Evolutionary conservation across 2,329 filamentous ascomycete genomes (phyloP).

Genomic region (Cercospora beticola): DNA sequence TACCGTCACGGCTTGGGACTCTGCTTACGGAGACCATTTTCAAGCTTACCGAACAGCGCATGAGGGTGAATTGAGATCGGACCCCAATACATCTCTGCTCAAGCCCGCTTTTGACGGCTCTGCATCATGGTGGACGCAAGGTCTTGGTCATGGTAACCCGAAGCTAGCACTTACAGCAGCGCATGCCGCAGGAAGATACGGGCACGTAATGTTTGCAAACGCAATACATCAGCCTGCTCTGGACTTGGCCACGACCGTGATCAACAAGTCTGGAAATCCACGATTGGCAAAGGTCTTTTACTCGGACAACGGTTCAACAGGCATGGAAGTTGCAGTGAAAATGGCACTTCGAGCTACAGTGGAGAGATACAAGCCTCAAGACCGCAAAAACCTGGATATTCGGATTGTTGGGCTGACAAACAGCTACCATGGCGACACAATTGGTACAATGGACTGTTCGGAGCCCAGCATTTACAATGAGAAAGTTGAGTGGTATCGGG

Average conservation of each 20-base stretch:
- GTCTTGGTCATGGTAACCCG: slow-evolving; percentile 76
- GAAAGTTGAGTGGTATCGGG: slow-evolving; percentile 82
- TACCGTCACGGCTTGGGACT: slow-evolving; percentile 74
- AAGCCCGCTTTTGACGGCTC: slow-evolving; percentile 76
- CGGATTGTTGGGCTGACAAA: slow-evolving; percentile 73
- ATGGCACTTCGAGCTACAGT: slow-evolving; percentile 74
- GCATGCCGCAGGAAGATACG: slow-evolving; percentile 78
- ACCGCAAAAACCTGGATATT: slow-evolving; percentile 51
- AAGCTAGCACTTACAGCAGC: slow-evolving; percentile 71
- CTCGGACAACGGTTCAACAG: slow-evolving; percentile 81
- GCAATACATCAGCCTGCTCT: slow-evolving; percentile 78
- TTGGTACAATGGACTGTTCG: slow-evolving; percentile 82
- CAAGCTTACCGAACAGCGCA: slow-evolving; percentile 53
- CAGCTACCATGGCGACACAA: slow-evolving; percentile 84
- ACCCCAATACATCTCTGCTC: slow-evolving; percentile 44
- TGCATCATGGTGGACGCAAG: slow-evolving; percentile 90
- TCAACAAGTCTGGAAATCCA: slow-evolving; percentile 61
- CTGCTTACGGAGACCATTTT: slow-evolving; percentile 76
- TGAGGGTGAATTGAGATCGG: slow-evolving; percentile 29
- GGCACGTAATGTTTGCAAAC: slow-evolving; percentile 84
- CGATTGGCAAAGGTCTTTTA: slow-evolving; percentile 73
- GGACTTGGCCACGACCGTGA: slow-evolving; percentile 63
- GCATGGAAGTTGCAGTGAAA: slow-evolving; percentile 79
- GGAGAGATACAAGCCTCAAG: slow-evolving; percentile 58
- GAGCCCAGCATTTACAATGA: slow-evolving; percentile 77